These are phyloP conservation scores for Lepidium africanum DNA, from an alignment of 345 rosid genomes.

Conservation along the genomic window DNA sequence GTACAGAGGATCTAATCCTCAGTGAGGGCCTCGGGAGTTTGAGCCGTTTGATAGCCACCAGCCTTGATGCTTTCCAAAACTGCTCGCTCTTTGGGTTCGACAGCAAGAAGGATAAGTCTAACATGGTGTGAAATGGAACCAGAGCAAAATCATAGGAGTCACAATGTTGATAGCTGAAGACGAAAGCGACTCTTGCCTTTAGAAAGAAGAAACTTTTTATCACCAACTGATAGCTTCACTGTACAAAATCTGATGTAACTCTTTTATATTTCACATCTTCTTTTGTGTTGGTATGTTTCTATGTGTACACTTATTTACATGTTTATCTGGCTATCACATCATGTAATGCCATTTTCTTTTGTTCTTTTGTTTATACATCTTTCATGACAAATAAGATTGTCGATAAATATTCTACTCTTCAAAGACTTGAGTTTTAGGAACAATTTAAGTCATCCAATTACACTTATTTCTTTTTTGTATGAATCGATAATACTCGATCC, in stretches of 20 bases:
- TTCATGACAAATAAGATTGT: background rate
- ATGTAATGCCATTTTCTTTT: background rate
- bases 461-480: too few species aligned
- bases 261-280: constrained; percentile 7
- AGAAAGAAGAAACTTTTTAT: background rate
- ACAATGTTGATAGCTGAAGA: constrained; percentile 23
- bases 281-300: constrained; percentile 12
- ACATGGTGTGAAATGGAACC: constrained; percentile 47
- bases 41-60: constrained; percentile 84
- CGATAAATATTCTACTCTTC: background rate
- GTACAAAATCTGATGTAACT: constrained; percentile 25
- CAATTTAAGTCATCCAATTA: background rate
- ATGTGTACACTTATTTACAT: constrained; percentile 13
- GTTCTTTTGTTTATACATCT: background rate
- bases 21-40: constrained; percentile 78
- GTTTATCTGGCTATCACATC: constrained; percentile 4
- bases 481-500: too few species aligned
- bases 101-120: constrained; percentile 61
- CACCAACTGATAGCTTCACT: constrained; percentile 22
- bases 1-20: constrained; percentile 61
- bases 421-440: background rate
- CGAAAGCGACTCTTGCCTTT: constrained; percentile 14
- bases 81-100: constrained; percentile 58
- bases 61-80: constrained; percentile 90
- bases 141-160: constrained; percentile 17